Evolutionary conservation across 371 early-diverging fungal genomes (phyloP), one percentile per base, ranked within the genome.

Genomic region (Haplosporangium sp.): DNA sequence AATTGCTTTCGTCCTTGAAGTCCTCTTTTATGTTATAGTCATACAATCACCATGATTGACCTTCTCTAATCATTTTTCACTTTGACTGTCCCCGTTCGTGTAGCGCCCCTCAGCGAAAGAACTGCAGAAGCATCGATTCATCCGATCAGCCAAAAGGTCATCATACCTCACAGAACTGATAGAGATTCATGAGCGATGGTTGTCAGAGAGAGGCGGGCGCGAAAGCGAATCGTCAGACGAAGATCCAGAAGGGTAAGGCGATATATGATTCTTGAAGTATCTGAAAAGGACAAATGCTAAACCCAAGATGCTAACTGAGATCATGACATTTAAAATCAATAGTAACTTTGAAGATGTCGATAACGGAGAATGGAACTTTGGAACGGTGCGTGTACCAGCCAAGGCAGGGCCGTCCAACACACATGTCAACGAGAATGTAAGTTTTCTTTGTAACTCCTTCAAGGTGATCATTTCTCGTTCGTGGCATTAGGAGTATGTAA

Each of bases 71-170:
- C 12, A 60, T 63, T 58, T 36, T 50, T 42, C 29, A 23, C 36
- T 50, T 10, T 42, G 13, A 54, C n/a, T 36, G 47, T 9, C 5
- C 21, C 18, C 18, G 20, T 13, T 18, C 18, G n/a, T 48, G 20
- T 81, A 93, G 95, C 86, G 98, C 42, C 95, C 96, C 0, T 83
- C 95, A 0, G 98, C 98, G 38, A 92, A 92, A 73, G 96, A 97
- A 38, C 83, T 99, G 18, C 85, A 95, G 54, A 94, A 93, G 74
- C 98, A 99, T 82, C 86, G 91, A 59, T 97, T 99, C 69, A 92
- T 99, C 63, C 87, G 90, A 42, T 82, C 76, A 23, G 93, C 94
- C 38, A 95, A 94, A 70, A 95, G 93, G 61, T 86, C 91, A 0
- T 89, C 92, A 2, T 91, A 93, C 67, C 72, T 97, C 60, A 93